Evolutionary conservation across 805 yeast species (phyloP).

Genomic region (Priceomyces castillae): DNA sequence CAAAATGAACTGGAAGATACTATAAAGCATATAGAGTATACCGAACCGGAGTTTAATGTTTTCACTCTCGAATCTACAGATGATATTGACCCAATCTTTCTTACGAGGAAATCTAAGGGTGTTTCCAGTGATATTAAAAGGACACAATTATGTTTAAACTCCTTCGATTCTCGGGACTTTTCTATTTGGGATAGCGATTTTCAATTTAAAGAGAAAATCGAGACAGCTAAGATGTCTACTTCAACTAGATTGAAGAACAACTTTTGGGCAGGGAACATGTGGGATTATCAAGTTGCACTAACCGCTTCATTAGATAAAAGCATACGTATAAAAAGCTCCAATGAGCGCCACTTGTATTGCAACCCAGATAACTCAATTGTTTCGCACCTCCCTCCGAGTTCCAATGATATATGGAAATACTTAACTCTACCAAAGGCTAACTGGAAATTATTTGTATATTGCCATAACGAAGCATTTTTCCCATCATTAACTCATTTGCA

Average conservation of each 20-base stretch:
- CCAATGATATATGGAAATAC: constrained; percentile 11
- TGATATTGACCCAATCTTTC: constrained; percentile 9
- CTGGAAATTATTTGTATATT: constrained; percentile 56
- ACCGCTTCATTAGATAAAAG: constrained; percentile 8
- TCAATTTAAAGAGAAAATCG: constrained; percentile 72
- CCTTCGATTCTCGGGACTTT: constrained; percentile 7
- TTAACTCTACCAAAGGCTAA: constrained; percentile 48
- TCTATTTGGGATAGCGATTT: constrained; percentile 63
- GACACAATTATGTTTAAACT: constrained; percentile 16
- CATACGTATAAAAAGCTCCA: neutral
- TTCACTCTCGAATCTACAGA: constrained; percentile 16
- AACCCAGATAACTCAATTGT: constrained; percentile 52
- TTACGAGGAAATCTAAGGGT: constrained; percentile 1
- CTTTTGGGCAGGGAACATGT: constrained; percentile 81
- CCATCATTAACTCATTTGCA: constrained; percentile 45
- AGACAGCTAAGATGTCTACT: constrained; percentile 77
- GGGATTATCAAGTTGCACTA: constrained; percentile 56
- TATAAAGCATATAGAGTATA: neutral
- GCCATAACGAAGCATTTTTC: constrained; percentile 57
- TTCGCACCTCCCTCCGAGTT: constrained; percentile 26
- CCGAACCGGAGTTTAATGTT: constrained; percentile 15
- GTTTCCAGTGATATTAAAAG: constrained; percentile 10
- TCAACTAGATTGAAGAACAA: constrained; percentile 57
- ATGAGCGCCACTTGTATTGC: constrained; percentile 41
- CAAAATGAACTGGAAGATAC: too few relatives aligned